Evolutionary conservation across 2,329 filamentous ascomycete genomes (phyloP).

Genomic region (Corynespora cassiicola): DNA sequence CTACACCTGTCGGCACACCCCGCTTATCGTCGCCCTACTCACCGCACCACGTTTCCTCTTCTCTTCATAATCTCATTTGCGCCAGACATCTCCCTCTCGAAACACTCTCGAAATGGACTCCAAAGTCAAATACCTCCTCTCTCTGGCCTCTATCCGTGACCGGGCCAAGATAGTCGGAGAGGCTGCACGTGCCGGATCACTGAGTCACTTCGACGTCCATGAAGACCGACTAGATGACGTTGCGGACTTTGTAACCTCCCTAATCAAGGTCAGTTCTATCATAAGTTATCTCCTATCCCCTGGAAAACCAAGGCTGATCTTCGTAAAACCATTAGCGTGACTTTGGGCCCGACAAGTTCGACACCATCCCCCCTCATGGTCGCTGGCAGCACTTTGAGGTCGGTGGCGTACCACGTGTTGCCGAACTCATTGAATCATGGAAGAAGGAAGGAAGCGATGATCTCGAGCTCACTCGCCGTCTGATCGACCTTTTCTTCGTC

Average conservation of each 20-base stretch:
- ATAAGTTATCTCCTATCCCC: too few species aligned
- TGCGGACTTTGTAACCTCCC: slow-evolving; percentile 80
- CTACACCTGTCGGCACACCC: too few species aligned
- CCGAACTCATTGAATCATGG: slow-evolving; percentile 72
- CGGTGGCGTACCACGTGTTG: slow-evolving; percentile 73
- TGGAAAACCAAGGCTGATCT: too few species aligned
- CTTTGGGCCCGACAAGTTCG: slow-evolving; percentile 64
- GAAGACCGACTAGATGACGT: slow-evolving; percentile 79
- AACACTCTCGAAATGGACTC: slow-evolving; percentile 21
- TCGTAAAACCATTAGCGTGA: slow-evolving; percentile 63
- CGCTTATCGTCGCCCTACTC: too few species aligned
- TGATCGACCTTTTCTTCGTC: slow-evolving; percentile 79
- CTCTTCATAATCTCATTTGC: too few species aligned
- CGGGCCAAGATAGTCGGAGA: slow-evolving; percentile 32
- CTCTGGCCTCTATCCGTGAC: slow-evolving; percentile 32
- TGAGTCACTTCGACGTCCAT: slow-evolving; percentile 87
- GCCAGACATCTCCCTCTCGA: too few species aligned
- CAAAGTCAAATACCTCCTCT: slow-evolving; percentile 33
- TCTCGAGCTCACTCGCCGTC: slow-evolving; percentile 73
- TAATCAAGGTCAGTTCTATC: slow-evolving; percentile 86
- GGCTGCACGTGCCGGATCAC: slow-evolving; percentile 46
- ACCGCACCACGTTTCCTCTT: too few species aligned
- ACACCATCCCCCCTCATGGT: slow-evolving; percentile 71
- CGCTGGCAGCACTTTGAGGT: slow-evolving; percentile 83
- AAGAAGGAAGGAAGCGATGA: slow-evolving; percentile 61